Base-by-base conservation (phyloP, 129 eudicot genomes). In the Kitagawia praeruptora region DNA sequence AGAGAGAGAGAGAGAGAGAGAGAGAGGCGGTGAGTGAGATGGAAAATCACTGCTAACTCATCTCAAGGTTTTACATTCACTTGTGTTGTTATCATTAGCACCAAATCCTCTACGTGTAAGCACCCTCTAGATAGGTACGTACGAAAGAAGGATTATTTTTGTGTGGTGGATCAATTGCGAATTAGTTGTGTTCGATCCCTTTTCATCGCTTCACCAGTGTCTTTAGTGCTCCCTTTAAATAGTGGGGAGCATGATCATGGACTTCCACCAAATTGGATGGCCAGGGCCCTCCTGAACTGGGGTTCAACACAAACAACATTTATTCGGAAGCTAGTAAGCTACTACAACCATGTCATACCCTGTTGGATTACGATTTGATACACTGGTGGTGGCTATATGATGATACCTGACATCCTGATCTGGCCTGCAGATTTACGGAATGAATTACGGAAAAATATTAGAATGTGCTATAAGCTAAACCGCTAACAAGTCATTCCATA, bases 201-300 rank as follows among this genome's bases (percentile, higher is more conserved):
- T 42, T 39, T 12, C 12, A 42, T 48, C 49, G 47, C 67, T 41
- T 31, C 34, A 31, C 34, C 34, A 44, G 53, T 23, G 84, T 75
- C 23, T 76, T 10, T 38, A 37, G 77, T 66, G 56, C 40, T 81
- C 51, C 19, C 25, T 19, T 16, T 41, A 47, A 31, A 31, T 31
- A 31, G 67, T 58, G 74, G 74, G 69, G 75, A 37, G 41, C 80
- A 75, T 48, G 77, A 47, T 75, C 34, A 66, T 48, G 34, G 34
- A 31, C 34, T 0, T 31, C 80, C 75, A 66, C 34, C 34, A 31
- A 75, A 3, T 45, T 81, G 70, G 44, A 23, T 19, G 42, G 76
- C 80, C 66, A 23, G 11, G 42, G 76, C 80, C 66, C 15, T 73
- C 78, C 72, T 51, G 25, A 46, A 64, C n/a, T n/a, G n/a, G n/a